These are phyloP conservation scores for Rhizopus delemar DNA, from an alignment of 371 early-diverging fungal species.

Conservation along the genomic window DNA sequence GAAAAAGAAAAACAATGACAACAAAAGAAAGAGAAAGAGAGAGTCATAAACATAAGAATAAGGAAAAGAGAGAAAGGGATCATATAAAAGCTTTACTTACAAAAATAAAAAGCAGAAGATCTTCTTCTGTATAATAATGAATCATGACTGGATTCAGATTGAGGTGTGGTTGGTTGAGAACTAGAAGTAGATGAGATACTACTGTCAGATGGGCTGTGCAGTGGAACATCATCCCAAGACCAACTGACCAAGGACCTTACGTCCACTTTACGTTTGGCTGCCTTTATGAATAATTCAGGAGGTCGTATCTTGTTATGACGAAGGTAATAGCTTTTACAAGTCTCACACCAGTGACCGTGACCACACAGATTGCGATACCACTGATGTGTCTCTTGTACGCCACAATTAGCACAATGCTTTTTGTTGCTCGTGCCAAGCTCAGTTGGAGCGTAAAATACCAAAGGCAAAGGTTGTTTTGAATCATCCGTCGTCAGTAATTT, in stretches of 20 bases:
- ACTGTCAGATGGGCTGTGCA: slow-evolving; percentile 5
- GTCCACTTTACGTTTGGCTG: slow-evolving; percentile 49
- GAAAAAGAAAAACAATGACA: no score
- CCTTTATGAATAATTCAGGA: slow-evolving; percentile 46
- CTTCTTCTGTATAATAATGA: no score
- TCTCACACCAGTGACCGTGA: slow-evolving; percentile 52
- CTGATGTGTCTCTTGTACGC: slow-evolving; percentile 48
- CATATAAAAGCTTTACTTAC: no score
- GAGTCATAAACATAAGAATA: no score
- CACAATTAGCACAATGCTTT: slow-evolving; percentile 47
- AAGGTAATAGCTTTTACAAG: slow-evolving; percentile 50
- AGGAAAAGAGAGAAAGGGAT: no score
- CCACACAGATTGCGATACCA: slow-evolving; percentile 54
- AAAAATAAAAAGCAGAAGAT: no score
- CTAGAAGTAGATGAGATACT: slow-evolving; percentile 2
- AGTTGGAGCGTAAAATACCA: slow-evolving; percentile 4
- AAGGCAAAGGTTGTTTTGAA: slow-evolving; percentile 12
- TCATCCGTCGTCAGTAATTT: neutral
- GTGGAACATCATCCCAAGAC: slow-evolving; percentile 27
- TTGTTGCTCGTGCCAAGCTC: neutral
- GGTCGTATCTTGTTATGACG: slow-evolving; percentile 46
- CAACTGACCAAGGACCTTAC: slow-evolving; percentile 38
- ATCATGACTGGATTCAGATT: no score
- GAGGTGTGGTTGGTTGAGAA: no score
- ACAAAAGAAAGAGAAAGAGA: no score